Base-by-base conservation (phyloP, 306 rosid genomes). In the Urtica urens region DNA sequence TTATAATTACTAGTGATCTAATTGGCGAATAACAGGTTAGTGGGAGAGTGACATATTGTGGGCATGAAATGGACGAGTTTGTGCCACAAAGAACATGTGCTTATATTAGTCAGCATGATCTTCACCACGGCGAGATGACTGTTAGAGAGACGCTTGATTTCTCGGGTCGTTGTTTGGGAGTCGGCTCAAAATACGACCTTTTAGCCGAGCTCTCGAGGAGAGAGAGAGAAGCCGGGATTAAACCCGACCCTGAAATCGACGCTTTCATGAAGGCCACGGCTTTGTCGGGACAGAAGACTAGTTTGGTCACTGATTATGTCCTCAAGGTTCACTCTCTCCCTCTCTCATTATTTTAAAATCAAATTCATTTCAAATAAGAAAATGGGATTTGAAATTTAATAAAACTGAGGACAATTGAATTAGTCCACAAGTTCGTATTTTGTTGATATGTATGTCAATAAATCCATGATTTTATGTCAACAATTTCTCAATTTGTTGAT, bases 141-240 rank as follows among this genome's bases (percentile, higher is more conserved):
- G 94, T 87, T 30, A 80, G 94, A 55, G 94, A 87, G 68, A 80
- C 96, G 12, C 66, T 87, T 58, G 84, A 82, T 49, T 87, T 79
- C 53, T 80, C 96, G 6, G 88, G 93, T 23, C 75, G 83, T 8
- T 83, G 93, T 53, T 81, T 80, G 43, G 96, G 96, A 5, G 93
- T 87, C 17, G 96, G 96, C 47, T 44, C 83, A 2, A 86, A 87
- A 39, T 76, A 80, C 50, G 79, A 83, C 24, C 49, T 83, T 73
- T 37, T 88, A 56, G 42, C 73, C 14, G 96, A 88, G 69, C 72
- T 88, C 34, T 63, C 78, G 40, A 78, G 77, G 58, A 78, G 95
- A 72, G 96, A 88, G 74, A 83, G 55, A 22, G 80, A 66, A 27
- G 88, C 86, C 16, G 80, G 71, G 28, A 78, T 83, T 48, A 81